These are phyloP conservation scores for Vigna mungo DNA, from an alignment of 306 rosid genomes.

Conservation along the genomic window DNA sequence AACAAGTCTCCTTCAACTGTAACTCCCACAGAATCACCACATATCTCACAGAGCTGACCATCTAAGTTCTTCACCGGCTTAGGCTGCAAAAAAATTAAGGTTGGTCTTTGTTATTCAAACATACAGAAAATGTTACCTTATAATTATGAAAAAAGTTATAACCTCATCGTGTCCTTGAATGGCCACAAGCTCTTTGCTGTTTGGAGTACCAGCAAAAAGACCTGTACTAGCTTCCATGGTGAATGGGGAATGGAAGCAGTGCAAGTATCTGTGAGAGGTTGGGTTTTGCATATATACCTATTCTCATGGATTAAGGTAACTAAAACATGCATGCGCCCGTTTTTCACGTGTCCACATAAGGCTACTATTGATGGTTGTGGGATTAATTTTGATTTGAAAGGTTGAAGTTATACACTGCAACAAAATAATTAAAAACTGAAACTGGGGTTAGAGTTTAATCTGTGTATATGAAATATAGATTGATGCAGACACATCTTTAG, in stretches of 20 bases:
- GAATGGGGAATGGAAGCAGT: conserved; percentile 39
- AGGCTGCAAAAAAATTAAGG: conserved; percentile 58
- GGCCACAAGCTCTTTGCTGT: conserved; percentile 89
- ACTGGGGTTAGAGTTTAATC: conserved; percentile 21
- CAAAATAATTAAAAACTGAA: conserved; percentile 38
- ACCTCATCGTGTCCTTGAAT: conserved; percentile 93
- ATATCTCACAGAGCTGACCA: conserved; percentile 95
- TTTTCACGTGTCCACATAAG: conserved; percentile 47
- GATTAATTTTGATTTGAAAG: conserved; percentile 44
- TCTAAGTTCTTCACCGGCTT: conserved; percentile 92
- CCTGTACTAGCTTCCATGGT: conserved; percentile 94
- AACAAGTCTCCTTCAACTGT: conserved; percentile 92
- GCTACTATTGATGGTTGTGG: conserved; percentile 47
- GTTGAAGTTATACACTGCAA: conserved; percentile 47
- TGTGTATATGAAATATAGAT: background rate
- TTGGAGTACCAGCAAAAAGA: conserved; percentile 88
- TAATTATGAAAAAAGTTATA: background rate
- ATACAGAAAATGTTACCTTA: background rate
- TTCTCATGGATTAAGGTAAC: conserved; percentile 25
- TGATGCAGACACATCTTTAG: conserved; percentile 25
- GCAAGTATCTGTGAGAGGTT: conserved; percentile 43
- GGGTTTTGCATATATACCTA: conserved; percentile 42
- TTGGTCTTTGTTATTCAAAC: conserved; percentile 5
- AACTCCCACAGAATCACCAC: conserved; percentile 88
- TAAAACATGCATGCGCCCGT: conserved; percentile 5